Evolutionary conservation across 2,329 filamentous ascomycete genomes (phyloP).

Genomic region (Aspergillus ochraceus): DNA sequence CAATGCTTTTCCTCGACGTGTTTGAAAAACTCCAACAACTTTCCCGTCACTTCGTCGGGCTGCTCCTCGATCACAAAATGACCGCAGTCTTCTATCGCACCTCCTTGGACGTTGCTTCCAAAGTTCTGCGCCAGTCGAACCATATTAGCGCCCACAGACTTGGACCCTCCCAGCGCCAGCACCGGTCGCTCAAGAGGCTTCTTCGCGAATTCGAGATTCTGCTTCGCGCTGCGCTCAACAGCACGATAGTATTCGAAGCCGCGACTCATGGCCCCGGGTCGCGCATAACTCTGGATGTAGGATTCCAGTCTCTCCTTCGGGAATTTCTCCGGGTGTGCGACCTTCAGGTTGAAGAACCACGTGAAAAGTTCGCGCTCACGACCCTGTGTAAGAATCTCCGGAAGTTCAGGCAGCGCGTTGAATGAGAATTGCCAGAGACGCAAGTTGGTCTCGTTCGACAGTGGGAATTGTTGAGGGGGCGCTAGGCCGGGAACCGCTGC

Average conservation of each 20-base stretch:
- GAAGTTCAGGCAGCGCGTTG: constrained; percentile 26
- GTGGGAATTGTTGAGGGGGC: constrained; percentile 17
- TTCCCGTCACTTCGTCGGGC: constrained; percentile 18
- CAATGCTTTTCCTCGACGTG: neutral
- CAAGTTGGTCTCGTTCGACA: constrained; percentile 19
- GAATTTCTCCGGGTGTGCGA: constrained; percentile 13
- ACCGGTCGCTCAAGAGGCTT: constrained; percentile 20
- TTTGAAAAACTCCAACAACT: constrained; percentile 16
- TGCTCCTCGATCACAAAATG: constrained; percentile 29
- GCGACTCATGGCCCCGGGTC: constrained; percentile 25
- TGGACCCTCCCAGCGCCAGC: constrained; percentile 17
- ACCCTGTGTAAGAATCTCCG: constrained; percentile 22
- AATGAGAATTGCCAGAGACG: constrained; percentile 30
- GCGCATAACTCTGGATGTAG: constrained; percentile 23
- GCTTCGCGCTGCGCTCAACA: constrained; percentile 19
- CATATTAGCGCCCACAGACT: constrained; percentile 15
- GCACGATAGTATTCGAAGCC: constrained; percentile 29
- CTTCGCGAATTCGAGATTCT: constrained; percentile 23
- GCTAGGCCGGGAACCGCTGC: constrained; percentile 21
- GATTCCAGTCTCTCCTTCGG: constrained; percentile 15
- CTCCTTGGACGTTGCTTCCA: constrained; percentile 20
- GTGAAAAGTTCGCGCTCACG: constrained; percentile 24
- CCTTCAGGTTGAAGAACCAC: constrained; percentile 28
- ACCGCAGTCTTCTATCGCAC: constrained; percentile 24
- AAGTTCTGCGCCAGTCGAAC: constrained; percentile 16